Base-by-base conservation (phyloP, 1,284 basidiomycete genomes). In the Tylopilus sp. region DNA sequence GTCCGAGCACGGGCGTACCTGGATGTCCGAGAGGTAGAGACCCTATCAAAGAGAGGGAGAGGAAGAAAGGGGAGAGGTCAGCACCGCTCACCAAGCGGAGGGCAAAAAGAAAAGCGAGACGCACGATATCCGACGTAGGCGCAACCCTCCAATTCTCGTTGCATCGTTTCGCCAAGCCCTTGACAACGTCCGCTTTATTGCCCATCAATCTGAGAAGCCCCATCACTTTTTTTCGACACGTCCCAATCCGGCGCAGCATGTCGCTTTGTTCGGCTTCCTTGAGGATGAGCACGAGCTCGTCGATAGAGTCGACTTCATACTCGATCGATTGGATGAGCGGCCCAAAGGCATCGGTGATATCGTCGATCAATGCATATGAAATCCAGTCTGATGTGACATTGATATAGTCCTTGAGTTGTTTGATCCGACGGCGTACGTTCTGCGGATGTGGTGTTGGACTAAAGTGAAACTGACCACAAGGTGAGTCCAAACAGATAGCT, bases 301-400 rank as follows among this genome's bases (percentile, higher is more conserved):
- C 97, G 58, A 99, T 99, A 52, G 87, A 92, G 73, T 99, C 97
- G 70, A 99, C 97, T 72, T 99, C 97, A 64, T 98, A 99, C 70
- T 99, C 97, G 69, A 99, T 99, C 63, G 87, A 86, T 69, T 98
- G 97, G 61, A 99, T 99, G 47, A 99, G 80, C 13, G 97, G 97
- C 2, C 96, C 97, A 69, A 99, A 99, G 4, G 95, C 96, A 69
- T 99, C 97, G 48, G 97, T 99, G 65, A 99, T 99, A 72, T 99
- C 97, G 71, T 99, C 97, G 65, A 99, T 99, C 52, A 99, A 83
- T 15, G 97, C 97, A 63, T 99, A 99, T 12, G 95, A 98, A 60
- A 99, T 99, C 97, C 97, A 99, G 72, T 99, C 97, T 4, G 94
- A 97, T 0, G 97, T 98, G 58, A 99, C 97, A 55, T 84, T 90